Evolutionary conservation across 176 grass and related monocot species (phyloP), one percentile per base, ranked within the genome.

Genomic region (Musa schizocarpa): DNA sequence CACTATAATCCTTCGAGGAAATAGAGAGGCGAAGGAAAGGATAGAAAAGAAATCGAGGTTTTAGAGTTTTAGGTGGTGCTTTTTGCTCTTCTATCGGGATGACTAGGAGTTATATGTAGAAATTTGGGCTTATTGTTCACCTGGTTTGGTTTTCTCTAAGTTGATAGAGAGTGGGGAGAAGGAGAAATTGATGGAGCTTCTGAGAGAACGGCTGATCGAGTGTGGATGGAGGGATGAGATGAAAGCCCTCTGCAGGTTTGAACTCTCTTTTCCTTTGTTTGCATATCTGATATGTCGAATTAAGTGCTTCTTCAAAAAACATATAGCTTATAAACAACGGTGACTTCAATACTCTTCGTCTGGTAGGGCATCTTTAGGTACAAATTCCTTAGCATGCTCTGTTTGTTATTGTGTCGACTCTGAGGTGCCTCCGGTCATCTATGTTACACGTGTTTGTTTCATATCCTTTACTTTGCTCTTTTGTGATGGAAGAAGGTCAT

Each of bases 161-260:
- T 87, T 99, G 87, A 86, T 99, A 26, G 90, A 99, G 86, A 93
- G 86, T 85, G 95, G 90, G 43, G 95, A 99, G 82, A 99, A 94
- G 86, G 95, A 99, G 82, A 86, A 91, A 74, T 76, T 99, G 71
- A 92, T 99, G 90, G 95, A 99, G 86, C 95, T 99, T 49, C 86
- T 99, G 71, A 89, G 88, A 54, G 90, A 99, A 76, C 84, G 90
- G 70, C 91, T 99, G 53, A 86, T 94, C 13, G 95, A 99, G 83
- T 99, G 90, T 53, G 90, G 90, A 76, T 99, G 95, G 95, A 88
- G 86, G 63, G 95, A 99, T 62, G 95, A 99, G 65, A 99, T 99
- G 95, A 99, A 94, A 74, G 76, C 95, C 13, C 82, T 99, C 50
- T 99, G 95, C 95, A 93, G 95, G 95, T 99, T 89, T 83, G 29